These are phyloP conservation scores for Delonix regia DNA, from an alignment of 306 rosid genomes.

Conservation along the genomic window DNA sequence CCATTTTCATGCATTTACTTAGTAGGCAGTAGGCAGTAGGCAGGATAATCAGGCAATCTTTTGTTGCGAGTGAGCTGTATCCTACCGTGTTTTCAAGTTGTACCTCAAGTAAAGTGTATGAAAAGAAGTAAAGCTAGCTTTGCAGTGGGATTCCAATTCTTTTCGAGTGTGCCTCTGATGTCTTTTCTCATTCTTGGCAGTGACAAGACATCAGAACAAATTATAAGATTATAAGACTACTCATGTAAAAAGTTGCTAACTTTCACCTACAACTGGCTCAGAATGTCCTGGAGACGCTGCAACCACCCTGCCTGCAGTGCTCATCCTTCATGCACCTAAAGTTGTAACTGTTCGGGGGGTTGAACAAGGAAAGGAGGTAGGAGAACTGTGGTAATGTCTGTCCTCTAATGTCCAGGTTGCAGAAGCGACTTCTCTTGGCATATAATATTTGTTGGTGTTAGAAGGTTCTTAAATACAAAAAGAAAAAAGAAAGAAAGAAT, in stretches of 20 bases:
- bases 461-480: not conserved
- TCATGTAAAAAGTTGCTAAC: not conserved
- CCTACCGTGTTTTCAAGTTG: not conserved
- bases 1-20: constrained; percentile 23
- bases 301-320: constrained; percentile 20
- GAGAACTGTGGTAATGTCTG: constrained; percentile 30
- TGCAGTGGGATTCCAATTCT: not conserved
- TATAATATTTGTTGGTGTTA: constrained; percentile 22
- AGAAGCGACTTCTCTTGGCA: constrained; percentile 19
- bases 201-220: not conserved
- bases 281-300: constrained; percentile 20
- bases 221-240: not conserved
- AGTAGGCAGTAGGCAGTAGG: not conserved
- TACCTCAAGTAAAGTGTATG: not conserved
- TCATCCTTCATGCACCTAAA: constrained; percentile 28
- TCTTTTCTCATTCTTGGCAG: not conserved
- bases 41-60: not conserved
- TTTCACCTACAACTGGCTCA: constrained; percentile 32
- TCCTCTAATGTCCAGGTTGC: constrained; percentile 29
- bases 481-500: not conserved
- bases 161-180: constrained; percentile 1
- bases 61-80: constrained; percentile 4
- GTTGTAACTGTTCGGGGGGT: constrained; percentile 27
- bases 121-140: not conserved
- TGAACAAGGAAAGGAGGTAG: constrained; percentile 28